Percentiles rank a stretch among this genome's conserved stretches.
Conservation (phyloP, 306 rosid species). For the Vigna trinervia region DNA sequence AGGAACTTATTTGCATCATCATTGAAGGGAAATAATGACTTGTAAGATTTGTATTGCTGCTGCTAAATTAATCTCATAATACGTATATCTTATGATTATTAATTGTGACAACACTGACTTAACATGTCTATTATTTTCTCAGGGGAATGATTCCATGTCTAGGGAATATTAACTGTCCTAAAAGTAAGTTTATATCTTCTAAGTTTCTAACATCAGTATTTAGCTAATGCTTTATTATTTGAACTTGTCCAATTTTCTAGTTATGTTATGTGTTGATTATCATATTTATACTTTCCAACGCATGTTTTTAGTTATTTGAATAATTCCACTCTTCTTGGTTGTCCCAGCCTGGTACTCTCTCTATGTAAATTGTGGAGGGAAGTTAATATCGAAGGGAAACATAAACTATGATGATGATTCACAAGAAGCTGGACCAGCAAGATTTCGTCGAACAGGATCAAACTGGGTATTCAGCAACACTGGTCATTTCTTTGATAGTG, state of each 20-base stretch:
- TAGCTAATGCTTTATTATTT: not conserved
- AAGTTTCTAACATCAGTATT: not conserved
- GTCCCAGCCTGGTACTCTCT: conserved; percentile 53
- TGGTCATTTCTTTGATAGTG: conserved; percentile 59
- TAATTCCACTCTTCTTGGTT: not conserved
- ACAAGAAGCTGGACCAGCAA: conserved; percentile 47
- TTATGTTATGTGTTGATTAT: not conserved
- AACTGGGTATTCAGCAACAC: conserved; percentile 74
- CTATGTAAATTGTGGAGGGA: conserved; percentile 75
- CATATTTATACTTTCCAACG: too few relatives aligned
- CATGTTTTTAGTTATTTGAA: too few relatives aligned
- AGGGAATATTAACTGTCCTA: conserved; percentile 43
- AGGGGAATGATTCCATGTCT: conserved; percentile 61
- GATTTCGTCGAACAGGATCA: conserved; percentile 34
- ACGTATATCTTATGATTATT: not conserved
- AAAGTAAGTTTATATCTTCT: conserved; percentile 51
- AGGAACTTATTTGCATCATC: conserved; percentile 58
- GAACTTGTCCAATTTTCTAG: not conserved
- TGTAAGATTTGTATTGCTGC: conserved; percentile 39
- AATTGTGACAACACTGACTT: conserved; percentile 38
- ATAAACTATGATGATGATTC: conserved; percentile 55
- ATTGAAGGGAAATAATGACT: conserved; percentile 37
- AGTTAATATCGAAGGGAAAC: conserved; percentile 36
- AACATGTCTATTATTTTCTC: conserved; percentile 40
- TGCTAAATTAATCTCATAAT: not conserved